Evolutionary conservation across 78 protist species (phyloP).

Genomic region (Dictyostelium firmibasis): DNA sequence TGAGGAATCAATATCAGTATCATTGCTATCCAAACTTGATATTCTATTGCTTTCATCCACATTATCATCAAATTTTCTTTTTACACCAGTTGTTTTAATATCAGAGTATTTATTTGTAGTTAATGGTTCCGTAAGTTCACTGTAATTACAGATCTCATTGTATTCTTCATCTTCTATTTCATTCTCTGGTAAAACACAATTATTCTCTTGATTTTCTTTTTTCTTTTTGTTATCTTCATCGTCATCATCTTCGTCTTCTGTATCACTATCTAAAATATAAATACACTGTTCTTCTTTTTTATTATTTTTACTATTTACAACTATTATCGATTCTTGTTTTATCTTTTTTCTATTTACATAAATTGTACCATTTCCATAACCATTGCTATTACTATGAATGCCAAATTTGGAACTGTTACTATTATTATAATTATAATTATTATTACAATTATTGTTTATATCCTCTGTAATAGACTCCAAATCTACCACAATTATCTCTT

Average conservation of each 20-base stretch:
- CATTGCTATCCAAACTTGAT: background rate
- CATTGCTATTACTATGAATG: background rate
- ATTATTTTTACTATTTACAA: background rate
- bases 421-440: background rate
- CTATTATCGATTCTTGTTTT: background rate
- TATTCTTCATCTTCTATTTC: background rate
- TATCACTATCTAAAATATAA: constrained; percentile 1
- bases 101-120: background rate
- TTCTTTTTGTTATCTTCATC: background rate
- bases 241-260: background rate
- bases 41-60: background rate
- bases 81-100: background rate
- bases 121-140: background rate
- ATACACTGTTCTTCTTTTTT: background rate
- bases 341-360: background rate
- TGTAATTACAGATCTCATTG: background rate
- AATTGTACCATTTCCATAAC: background rate
- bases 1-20: background rate
- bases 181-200: background rate
- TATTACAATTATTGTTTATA: background rate
- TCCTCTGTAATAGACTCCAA: background rate
- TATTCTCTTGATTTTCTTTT: background rate
- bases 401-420: background rate
- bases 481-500: background rate
- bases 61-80: background rate